Evolutionary conservation across 176 grass and related monocot species (phyloP).

Genomic region (Phragmites australis): DNA sequence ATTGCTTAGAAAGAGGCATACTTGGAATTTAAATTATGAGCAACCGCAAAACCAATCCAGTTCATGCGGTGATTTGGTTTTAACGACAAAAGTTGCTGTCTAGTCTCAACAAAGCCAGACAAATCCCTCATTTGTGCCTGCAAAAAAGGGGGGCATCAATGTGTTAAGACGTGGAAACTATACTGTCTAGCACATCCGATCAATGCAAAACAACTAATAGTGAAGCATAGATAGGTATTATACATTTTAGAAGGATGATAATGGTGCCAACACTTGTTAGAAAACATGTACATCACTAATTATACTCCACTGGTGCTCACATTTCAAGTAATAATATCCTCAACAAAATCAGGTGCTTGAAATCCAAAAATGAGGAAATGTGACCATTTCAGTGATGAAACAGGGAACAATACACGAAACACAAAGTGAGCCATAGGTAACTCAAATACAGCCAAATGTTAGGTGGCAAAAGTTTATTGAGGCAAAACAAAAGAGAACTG

Average conservation of each 20-base stretch:
- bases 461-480: background rate
- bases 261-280: conserved; percentile 3
- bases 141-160: conserved; percentile 21
- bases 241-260: conserved; percentile 6
- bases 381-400: conserved; percentile 22
- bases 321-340: background rate
- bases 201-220: background rate
- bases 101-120: conserved; percentile 96
- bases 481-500: conserved; percentile 11
- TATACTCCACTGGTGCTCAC: background rate
- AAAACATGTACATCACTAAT: conserved; percentile 15
- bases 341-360: conserved; percentile 19
- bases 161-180: conserved; percentile 31
- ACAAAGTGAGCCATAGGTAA: background rate
- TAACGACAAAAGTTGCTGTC: conserved; percentile 86
- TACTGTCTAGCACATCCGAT: background rate
- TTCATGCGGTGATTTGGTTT: conserved; percentile 99
- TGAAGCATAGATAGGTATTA: background rate
- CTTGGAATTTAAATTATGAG: conserved; percentile 98
- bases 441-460: background rate
- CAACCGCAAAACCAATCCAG: conserved; percentile 98
- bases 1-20: conserved; percentile 43
- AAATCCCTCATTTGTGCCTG: conserved; percentile 99
- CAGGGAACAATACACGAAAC: conserved; percentile 15
- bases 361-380: background rate